Conservation (phyloP, 106 monocot genomes). For the Platanthera zijinensis region DNA sequence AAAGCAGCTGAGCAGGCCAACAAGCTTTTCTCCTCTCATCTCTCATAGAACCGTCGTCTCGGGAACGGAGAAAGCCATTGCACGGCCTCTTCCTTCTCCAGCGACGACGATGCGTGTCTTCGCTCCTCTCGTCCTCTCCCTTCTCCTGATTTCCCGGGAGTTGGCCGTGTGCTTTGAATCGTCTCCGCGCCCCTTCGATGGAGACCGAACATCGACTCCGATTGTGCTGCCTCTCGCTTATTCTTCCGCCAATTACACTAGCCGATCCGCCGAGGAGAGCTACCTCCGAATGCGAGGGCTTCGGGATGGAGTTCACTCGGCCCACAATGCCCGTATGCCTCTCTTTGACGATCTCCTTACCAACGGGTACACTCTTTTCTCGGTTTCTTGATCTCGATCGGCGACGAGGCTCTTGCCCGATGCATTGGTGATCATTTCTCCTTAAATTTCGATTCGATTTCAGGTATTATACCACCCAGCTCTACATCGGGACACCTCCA, state of each 20-base stretch:
- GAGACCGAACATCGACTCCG: not conserved
- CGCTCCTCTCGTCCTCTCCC: not conserved
- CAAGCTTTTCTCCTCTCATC: not conserved
- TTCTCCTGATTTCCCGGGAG: not conserved
- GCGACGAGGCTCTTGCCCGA: not conserved
- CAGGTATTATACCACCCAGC: conserved; percentile 66
- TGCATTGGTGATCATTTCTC: not conserved
- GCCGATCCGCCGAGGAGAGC: conserved; percentile 1
- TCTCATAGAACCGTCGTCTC: not conserved
- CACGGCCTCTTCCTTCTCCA: not conserved
- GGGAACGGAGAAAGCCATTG: no score
- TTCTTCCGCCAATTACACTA: not conserved
- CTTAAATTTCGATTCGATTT: not conserved
- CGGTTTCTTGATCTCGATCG: not conserved
- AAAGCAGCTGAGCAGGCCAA: not conserved
- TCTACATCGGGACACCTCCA: conserved; percentile 61
- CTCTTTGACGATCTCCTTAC: conserved; percentile 68
- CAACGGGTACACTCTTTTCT: conserved; percentile 35
- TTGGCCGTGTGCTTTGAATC: not conserved
- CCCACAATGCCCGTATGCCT: conserved; percentile 38
- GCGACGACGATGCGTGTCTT: not conserved
- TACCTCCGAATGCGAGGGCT: not conserved
- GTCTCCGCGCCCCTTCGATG: not conserved
- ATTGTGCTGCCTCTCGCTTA: not conserved
- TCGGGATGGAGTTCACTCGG: not conserved